Base-by-base conservation (phyloP, 345 rosid species). In the Chamaenerion angustifolium region DNA sequence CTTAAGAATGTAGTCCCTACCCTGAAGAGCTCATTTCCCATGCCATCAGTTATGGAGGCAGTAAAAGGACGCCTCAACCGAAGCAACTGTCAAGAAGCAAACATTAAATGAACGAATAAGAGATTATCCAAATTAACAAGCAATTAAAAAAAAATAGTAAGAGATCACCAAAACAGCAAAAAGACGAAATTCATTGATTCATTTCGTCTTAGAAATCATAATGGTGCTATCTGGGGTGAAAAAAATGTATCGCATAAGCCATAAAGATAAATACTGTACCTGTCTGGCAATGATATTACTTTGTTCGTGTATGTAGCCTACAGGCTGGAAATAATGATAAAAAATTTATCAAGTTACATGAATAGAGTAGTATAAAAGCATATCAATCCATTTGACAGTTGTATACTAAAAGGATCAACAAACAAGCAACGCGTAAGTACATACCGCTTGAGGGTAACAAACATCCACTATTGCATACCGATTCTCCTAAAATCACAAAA, bases 401-500 rank as follows among this genome's bases (percentile, higher is more conserved):
- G 16, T 11, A 54, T 12, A 44, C 18, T 43, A 17, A n/a, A 58
- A 35, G n/a, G 15, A 40, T 40, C 0, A 12, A 9, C 16, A 21
- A 17, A 16, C 7, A 42, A 57, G 13, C 6, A 23, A 17, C 17
- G 15, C 14, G 11, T 25, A 16, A 19, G 18, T 43, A 77, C 92
- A 81, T 56, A 89, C 95, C 18, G 88, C 54, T 55, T 78, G 68
- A 40, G 95, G 95, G 64, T 78, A 81, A 74, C 88, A 83, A 41
- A 83, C 95, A 68, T 90, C 98, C 19, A 86, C 81, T 13, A 86
- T 54, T 18, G 72, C 78, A 71, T 90, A 86, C n/a, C 94, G 92
- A 50, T 81, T 90, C 71, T 90, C 98, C 92, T 89, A 76, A 69
- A 78, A 52, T 44, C 13, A 11, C 23, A 58, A 56, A 64, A 45